These are phyloP conservation scores for Zasmidium cellare DNA, from an alignment of 2,329 filamentous ascomycete species.

Conservation along the genomic window DNA sequence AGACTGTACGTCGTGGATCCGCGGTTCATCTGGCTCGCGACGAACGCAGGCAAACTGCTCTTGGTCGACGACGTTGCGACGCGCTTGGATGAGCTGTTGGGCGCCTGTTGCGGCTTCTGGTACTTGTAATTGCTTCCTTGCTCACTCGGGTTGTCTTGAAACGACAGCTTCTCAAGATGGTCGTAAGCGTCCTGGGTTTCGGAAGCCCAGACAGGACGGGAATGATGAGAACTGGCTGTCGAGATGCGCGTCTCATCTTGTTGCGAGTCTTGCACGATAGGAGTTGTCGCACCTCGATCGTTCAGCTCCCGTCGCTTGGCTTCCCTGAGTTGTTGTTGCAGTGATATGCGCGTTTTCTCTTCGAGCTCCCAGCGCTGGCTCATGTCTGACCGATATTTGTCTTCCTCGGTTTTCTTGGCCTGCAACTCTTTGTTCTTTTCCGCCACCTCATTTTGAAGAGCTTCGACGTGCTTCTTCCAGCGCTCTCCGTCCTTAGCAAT, in stretches of 20 bases:
- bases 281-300: neutral
- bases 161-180: neutral
- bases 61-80: neutral
- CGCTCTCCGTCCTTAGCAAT: conserved; percentile 1
- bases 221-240: neutral
- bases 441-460: neutral
- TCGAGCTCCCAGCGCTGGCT: neutral
- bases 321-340: no score
- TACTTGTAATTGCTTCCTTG: conserved; percentile 9
- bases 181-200: conserved; percentile 1
- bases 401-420: neutral
- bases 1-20: neutral
- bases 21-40: conserved; percentile 1
- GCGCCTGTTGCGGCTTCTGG: conserved; percentile 22
- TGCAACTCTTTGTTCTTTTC: neutral
- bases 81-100: conserved; percentile 31
- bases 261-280: conserved; percentile 20
- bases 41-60: conserved; percentile 29
- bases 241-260: neutral
- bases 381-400: neutral
- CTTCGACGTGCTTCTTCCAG: neutral
- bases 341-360: no score
- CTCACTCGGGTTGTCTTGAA: neutral
- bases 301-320: neutral
- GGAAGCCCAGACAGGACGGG: neutral